These are phyloP conservation scores for Barnettozyma hawaiiensis DNA, from an alignment of 1,139 yeast genomes.

Conservation along the genomic window DNA sequence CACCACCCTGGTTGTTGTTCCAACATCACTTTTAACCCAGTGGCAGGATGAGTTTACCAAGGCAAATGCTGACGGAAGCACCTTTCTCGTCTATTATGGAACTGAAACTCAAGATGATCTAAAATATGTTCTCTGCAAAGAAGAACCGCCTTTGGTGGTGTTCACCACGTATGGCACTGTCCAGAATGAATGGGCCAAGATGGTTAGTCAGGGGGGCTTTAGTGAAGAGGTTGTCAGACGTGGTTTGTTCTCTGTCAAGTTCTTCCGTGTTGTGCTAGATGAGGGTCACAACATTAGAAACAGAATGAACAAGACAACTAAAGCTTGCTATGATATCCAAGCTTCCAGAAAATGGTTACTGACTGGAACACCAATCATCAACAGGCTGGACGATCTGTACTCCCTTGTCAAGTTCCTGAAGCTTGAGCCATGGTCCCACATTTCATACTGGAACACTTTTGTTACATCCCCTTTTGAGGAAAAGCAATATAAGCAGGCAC, in stretches of 20 bases:
- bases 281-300: conserved; percentile 92
- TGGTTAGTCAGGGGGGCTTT: conserved; percentile 11
- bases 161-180: conserved; percentile 88
- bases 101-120: conserved; percentile 47
- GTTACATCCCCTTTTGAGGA: conserved; percentile 81
- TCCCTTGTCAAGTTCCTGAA: conserved; percentile 70
- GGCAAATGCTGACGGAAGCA: conserved; percentile 42
- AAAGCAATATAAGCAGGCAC: conserved; percentile 61
- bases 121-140: conserved; percentile 35
- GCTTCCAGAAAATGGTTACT: conserved; percentile 77
- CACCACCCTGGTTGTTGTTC: conserved; percentile 80
- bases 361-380: conserved; percentile 94
- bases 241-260: conserved; percentile 70
- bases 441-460: conserved; percentile 84
- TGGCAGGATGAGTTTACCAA: conserved; percentile 82
- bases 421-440: conserved; percentile 86
- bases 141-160: conserved; percentile 74
- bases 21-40: conserved; percentile 85
- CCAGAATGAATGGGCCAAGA: conserved; percentile 57
- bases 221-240: conserved; percentile 18
- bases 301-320: conserved; percentile 72
- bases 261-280: conserved; percentile 76
- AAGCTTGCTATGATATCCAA: conserved; percentile 61
- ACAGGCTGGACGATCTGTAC: conserved; percentile 79
- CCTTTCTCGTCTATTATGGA: conserved; percentile 69